These are phyloP conservation scores for Colletotrichum acutatum DNA, from an alignment of 2,329 filamentous ascomycete species.

Conservation along the genomic window DNA sequence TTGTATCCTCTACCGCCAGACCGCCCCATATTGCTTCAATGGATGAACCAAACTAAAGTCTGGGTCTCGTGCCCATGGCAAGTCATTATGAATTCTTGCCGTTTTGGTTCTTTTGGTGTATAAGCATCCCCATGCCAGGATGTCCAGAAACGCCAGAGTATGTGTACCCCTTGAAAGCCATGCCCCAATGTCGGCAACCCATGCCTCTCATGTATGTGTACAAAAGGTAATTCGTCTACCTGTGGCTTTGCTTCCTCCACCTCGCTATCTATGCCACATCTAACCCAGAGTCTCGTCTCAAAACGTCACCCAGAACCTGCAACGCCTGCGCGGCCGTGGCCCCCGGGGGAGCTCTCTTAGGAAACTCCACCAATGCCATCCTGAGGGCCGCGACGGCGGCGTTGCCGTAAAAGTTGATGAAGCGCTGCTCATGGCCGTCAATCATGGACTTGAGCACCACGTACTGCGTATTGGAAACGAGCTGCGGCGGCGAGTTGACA, in stretches of 20 bases:
- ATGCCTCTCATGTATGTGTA: slow-evolving; percentile 24
- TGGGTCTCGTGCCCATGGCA: background rate
- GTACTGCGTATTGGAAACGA: slow-evolving; percentile 79
- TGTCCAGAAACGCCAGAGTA: slow-evolving; percentile 25
- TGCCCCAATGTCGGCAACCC: slow-evolving; percentile 6
- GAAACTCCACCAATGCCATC: slow-evolving; percentile 79
- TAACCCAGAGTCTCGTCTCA: slow-evolving; percentile 62
- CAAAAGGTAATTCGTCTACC: slow-evolving; percentile 2
- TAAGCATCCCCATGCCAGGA: background rate
- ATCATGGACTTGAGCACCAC: slow-evolving; percentile 78
- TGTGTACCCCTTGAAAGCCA: background rate
- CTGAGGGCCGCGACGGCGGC: slow-evolving; percentile 78
- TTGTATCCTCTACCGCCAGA: background rate
- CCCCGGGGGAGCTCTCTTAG: slow-evolving; percentile 60
- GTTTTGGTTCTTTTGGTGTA: background rate
- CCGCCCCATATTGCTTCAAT: background rate
- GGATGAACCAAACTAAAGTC: background rate
- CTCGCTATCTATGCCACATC: slow-evolving; percentile 48
- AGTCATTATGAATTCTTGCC: background rate
- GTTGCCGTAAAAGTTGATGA: slow-evolving; percentile 84
- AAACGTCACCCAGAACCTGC: slow-evolving; percentile 62
- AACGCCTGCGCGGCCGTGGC: slow-evolving; percentile 63
- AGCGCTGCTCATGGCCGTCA: slow-evolving; percentile 77
- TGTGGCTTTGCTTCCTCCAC: background rate
- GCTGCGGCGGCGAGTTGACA: slow-evolving; percentile 75